Evolutionary conservation across 192 early-diverging fungal genomes (phyloP).

Genomic region (Coemansia sp.): DNA sequence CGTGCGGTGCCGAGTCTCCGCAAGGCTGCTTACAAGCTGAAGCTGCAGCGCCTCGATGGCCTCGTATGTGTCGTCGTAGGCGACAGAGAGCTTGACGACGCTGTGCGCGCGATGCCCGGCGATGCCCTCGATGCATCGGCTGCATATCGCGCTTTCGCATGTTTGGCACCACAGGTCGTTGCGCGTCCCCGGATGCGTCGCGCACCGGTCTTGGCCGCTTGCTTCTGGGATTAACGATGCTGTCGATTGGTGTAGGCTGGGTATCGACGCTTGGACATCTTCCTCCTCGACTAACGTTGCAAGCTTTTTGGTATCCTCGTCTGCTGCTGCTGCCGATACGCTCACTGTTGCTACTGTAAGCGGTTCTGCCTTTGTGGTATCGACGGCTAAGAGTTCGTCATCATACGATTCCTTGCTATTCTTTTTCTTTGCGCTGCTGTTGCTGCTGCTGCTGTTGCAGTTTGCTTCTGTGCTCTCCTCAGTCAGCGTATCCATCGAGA

Average conservation of each 20-base stretch:
- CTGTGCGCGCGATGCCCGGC: slow-evolving; percentile 18
- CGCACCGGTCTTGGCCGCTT: slow-evolving; percentile 28
- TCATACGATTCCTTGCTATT: neutral
- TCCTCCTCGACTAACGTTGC: slow-evolving; percentile 1
- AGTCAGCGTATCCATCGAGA: slow-evolving; percentile 14
- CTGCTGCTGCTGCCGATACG: neutral
- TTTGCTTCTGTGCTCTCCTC: neutral
- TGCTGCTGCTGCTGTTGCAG: neutral
- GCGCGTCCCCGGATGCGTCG: slow-evolving; percentile 38
- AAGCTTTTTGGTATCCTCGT: neutral
- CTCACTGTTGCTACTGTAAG: slow-evolving; percentile 1
- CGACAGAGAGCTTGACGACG: slow-evolving; percentile 26
- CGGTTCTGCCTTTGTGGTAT: neutral
- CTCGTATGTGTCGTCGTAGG: slow-evolving; percentile 52
- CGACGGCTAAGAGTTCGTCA: neutral
- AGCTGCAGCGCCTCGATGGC: slow-evolving; percentile 35
- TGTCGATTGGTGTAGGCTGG: too few relatives aligned
- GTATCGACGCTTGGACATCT: neutral
- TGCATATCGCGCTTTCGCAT: slow-evolving; percentile 33
- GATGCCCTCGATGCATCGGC: slow-evolving; percentile 18
- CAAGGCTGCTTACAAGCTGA: slow-evolving; percentile 22
- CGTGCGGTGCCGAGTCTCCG: slow-evolving; percentile 36
- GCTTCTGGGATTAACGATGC: neutral
- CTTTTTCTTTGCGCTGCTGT: neutral
- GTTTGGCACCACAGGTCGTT: slow-evolving; percentile 47